Base-by-base conservation (phyloP, 768 basidiomycete species). In the Tubosaeta brunneosetosa region DNA sequence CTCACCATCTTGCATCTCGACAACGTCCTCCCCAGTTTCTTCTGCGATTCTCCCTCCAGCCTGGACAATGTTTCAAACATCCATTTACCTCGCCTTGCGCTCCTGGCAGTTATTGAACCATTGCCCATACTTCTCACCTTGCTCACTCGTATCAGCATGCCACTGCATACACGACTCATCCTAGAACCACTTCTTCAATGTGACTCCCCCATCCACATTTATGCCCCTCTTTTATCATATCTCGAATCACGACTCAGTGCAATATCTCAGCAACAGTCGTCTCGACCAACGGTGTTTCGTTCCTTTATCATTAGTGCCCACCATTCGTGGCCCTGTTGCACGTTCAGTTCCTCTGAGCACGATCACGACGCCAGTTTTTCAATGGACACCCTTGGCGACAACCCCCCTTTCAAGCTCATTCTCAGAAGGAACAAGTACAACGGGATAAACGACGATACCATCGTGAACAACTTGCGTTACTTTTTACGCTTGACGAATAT, bases 381-480 rank as follows among this genome's bases (percentile, higher is more conserved):
- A 34, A 14, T 14, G 9, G 32, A 51, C 8, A 19, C 34, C 25
- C 12, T 49, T 43, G 42, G 25, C 1, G 14, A 3, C 3, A 5
- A 13, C 14, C 6, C 25, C 29, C 29, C 29, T 6, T 29, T 29
- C 29, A 29, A 29, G 29, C 29, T 29, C 29, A 4, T 29, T 9
- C 29, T 29, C 29, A 4, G 29, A 29, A 9, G 29, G 29, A 29
- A 29, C 9, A 3, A 22, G 22, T 22, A 22, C 22, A 29, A 6
- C 29, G 4, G 9, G 29, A 29, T 29, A 9, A 9, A 29, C 16
- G 27, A 7, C 4, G 14, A 29, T n/a, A 37, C 1, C 32, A 26
- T 51, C 27, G 40, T 48, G 12, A 16, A 22, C n/a, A n/a, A n/a
- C 16, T 6, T 61, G 4, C 57, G 32, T 42, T 16, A 40, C 29